Percentiles rank a stretch among this genome's conserved stretches.
These are phyloP conservation scores for Xylaria sp. DNA, from an alignment of 2,329 filamentous ascomycete genomes.

Conservation along the genomic window DNA sequence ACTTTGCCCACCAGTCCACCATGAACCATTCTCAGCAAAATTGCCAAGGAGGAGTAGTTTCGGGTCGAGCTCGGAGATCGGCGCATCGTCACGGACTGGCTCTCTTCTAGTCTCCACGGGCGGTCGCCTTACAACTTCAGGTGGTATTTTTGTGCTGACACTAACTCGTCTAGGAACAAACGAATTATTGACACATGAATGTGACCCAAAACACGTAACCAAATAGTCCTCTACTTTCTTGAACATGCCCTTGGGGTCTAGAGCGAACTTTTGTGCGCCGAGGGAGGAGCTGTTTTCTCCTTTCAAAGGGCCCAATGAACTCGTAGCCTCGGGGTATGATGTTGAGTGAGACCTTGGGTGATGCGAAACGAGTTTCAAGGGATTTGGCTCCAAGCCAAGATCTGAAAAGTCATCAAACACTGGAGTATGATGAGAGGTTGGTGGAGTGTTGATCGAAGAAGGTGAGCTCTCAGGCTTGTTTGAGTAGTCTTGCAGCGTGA, in stretches of 20 bases:
- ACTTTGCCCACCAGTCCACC: conserved; percentile 77
- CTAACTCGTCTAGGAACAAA: conserved; percentile 68
- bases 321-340: conserved; percentile 55
- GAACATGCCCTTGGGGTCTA: conserved; percentile 72
- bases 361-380: conserved; percentile 44
- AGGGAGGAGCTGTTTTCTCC: conserved; percentile 22
- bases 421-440: conserved; percentile 42
- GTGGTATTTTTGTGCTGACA: conserved; percentile 45
- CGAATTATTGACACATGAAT: conserved; percentile 79
- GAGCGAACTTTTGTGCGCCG: conserved; percentile 37
- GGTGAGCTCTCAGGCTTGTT: conserved; percentile 42
- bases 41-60: conserved; percentile 80
- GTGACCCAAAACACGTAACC: conserved; percentile 72
- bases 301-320: conserved; percentile 38
- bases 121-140: conserved; percentile 48
- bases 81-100: conserved; percentile 51
- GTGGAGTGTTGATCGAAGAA: conserved; percentile 42
- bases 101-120: conserved; percentile 52
- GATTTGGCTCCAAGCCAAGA: conserved; percentile 52
- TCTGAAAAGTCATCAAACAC: conserved; percentile 53
- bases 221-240: conserved; percentile 83
- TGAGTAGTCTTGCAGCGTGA: conserved; percentile 33
- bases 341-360: conserved; percentile 58
- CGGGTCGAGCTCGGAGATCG: conserved; percentile 73
- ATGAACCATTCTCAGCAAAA: conserved; percentile 82